phyloP scores from a whole-genome alignment of 2,329 filamentous ascomycete species.

The Paramyrothecium roridum region DNA sequence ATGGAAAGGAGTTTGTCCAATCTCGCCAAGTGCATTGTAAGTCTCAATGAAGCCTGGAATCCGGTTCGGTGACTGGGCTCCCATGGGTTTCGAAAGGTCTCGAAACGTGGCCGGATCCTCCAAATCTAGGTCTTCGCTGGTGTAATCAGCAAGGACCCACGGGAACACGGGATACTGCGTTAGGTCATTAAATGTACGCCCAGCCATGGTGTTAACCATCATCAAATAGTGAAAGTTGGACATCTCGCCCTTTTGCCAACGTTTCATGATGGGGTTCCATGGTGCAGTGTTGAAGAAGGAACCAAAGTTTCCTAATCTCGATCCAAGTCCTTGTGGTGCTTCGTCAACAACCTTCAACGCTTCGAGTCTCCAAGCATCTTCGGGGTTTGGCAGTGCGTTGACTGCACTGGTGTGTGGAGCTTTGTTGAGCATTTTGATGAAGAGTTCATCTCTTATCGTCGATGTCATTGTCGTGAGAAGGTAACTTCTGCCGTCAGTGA shows the following conservation, averaged over 20 bases:
- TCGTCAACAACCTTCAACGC: constrained; percentile 68
- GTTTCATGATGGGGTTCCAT: constrained; percentile 79
- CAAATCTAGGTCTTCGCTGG: constrained; percentile 86
- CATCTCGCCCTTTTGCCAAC: constrained; percentile 91
- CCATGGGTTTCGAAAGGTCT: constrained; percentile 94
- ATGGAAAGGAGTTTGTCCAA: constrained; percentile 90
- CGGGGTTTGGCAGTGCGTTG: constrained; percentile 68
- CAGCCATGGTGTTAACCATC: constrained; percentile 97
- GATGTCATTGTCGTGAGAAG: constrained; percentile 80
- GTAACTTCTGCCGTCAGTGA: constrained; percentile 94
- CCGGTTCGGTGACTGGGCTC: constrained; percentile 75
- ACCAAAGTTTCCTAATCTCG: constrained; percentile 64
- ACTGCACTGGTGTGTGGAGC: constrained; percentile 76
- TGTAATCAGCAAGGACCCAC: constrained; percentile 95
- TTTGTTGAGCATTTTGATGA: constrained; percentile 70
- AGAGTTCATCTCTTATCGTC: constrained; percentile 73
- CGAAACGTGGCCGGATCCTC: constrained; percentile 81
- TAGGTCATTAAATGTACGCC: constrained; percentile 93
- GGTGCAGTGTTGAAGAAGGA: constrained; percentile 85
- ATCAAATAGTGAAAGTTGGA: constrained; percentile 99
- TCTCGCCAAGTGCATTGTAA: constrained; percentile 85
- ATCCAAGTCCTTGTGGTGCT: constrained; percentile 64
- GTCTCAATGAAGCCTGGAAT: constrained; percentile 79
- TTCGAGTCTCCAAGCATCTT: constrained; percentile 91
- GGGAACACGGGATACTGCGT: constrained; percentile 98